Evolutionary conservation across 305 asterid species (phyloP), one percentile per base, ranked within the genome.

Genomic region (Fraxinus velutina): DNA sequence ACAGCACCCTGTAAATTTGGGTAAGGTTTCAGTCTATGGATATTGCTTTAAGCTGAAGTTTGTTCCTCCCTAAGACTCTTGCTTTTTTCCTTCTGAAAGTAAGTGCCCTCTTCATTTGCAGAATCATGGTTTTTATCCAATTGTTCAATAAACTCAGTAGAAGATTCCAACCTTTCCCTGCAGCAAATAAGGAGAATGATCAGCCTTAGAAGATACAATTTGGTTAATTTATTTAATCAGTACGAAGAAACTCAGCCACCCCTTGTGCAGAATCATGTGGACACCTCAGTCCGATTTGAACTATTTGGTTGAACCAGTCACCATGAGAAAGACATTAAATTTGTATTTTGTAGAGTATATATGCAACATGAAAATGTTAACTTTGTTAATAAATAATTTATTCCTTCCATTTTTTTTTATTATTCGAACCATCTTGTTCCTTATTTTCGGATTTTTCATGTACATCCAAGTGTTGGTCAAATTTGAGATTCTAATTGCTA

Each of bases 1-100:
- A 47, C 34, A 85, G 80, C 83, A 85, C 90, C 86, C 77, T 85
- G 90, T 84, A 89, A 89, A 88, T 83, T 89, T 89, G 80, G 93
- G 96, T 90, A 78, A 81, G 81, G 52, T 52, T 33, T 82, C 55
- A 52, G 27, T 32, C 37, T 17, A 60, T 37, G 47, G 44, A 34
- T 36, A 6, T 30, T 70, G 8, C 3, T 29, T 66, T 27, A 66
- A 9, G 73, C 73, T 10, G 73, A 24, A 66, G 8, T 27, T 12
- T 10, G 19, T 27, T 27, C 37, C 73, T 29, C 73, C 37, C 73
- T 66, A 27, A 44, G 74, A 17, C 62, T 47, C 29, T 55, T 13
- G 22, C 7, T 44, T 21, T 22, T 62, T 74, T 73, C 71, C 0
- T 10, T 74, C 66, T 75, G 47, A 57, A 57, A 21, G 30, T 24